Evolutionary conservation across 495 filamentous ascomycete species (phyloP), one percentile per base, ranked within the genome.

Genomic region (Lasiosphaeria ovina): DNA sequence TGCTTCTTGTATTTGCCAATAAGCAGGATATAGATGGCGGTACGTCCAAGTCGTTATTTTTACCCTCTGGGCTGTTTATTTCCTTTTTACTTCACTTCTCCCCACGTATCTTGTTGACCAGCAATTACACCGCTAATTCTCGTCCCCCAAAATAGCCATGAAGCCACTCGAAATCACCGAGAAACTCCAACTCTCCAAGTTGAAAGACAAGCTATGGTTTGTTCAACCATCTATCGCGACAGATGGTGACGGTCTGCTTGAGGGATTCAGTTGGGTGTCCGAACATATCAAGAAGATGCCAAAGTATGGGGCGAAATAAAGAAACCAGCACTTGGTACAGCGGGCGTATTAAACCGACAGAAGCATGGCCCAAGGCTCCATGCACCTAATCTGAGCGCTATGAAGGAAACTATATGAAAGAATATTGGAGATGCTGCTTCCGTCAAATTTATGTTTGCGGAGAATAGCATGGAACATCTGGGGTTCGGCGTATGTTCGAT

Each of bases 161-260:
- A 87, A 82, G 68, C 91, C 92, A 3, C 80, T 89, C 63, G 92
- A 97, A 66, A 86, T 98, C 63, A 94, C 88, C 63, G 87, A 96
- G 60, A 83, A 83, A 55, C 87, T 98, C 40, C 83, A 95, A 72
- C 83, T 98, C 54, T 86, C 84, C 62, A 87, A 89, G 72, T 81
- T 97, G 54, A 95, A 90, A 72, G 89, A 97, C 68, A 93, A 92
- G 79, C 83, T 91, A 67, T 98, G 93, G 93, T 94, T 91, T 76
- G 95, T 98, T 52, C 90, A 93, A 69, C 95, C 95, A 40, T 96
- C 92, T 77, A 92, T 93, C 67, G 94, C 94, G 50, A 96, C 91
- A 40, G 91, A 90, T 32, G 93, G 93, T 35, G 94, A 94, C 64
- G 95, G 94, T 67, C 85, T 98, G 61, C 89, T 95, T 64, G 93